Conservation (phyloP, 306 rosid species). For the Prunus padus region DNA sequence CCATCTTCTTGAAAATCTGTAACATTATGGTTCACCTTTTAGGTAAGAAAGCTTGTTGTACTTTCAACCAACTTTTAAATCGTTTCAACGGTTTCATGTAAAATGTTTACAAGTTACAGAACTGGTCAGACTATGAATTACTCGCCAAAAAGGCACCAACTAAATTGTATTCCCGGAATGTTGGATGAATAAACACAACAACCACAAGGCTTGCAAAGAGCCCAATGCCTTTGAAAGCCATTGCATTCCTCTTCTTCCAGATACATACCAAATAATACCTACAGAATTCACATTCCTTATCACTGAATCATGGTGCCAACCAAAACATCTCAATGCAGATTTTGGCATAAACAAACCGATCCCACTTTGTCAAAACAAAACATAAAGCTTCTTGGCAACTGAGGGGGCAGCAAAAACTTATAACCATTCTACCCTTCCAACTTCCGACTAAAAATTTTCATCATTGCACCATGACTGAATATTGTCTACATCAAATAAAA, state of each 20-base stretch:
- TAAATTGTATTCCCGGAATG: neutral
- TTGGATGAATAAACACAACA: neutral
- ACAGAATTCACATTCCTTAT: neutral
- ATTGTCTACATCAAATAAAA: neutral
- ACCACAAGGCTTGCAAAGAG: neutral
- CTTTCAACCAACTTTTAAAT: neutral
- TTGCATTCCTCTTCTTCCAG: neutral
- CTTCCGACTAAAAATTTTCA: neutral
- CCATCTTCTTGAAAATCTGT: neutral
- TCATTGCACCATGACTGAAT: neutral
- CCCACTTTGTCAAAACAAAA: neutral
- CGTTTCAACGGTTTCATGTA: neutral
- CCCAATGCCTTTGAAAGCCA: neutral
- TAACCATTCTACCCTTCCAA: neutral
- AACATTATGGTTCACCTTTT: neutral
- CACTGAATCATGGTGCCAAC: neutral
- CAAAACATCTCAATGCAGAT: neutral
- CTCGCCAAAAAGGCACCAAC: neutral
- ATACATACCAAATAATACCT: neutral
- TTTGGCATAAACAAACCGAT: neutral
- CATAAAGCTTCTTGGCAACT: neutral
- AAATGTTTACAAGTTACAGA: neutral
- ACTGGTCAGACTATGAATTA: neutral
- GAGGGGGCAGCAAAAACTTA: neutral
- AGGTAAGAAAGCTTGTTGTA: neutral